phyloP scores from a whole-genome alignment of 768 basidiomycete species.

The Macrolepiota fuliginosa region DNA sequence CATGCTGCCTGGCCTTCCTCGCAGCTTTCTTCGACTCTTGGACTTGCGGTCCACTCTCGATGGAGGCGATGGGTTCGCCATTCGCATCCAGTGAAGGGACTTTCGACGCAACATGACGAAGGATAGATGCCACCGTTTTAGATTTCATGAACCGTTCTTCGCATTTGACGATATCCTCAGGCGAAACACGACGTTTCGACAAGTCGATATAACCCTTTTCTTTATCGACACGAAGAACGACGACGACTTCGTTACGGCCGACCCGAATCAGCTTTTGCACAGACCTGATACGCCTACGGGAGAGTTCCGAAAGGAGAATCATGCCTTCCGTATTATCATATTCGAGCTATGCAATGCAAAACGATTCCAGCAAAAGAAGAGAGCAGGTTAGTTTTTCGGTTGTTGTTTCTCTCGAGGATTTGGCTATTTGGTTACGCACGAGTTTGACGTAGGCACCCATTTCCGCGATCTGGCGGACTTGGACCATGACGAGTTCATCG shows the following conservation, averaged over 20 bases:
- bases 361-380: too few relatives aligned
- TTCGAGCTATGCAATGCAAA: slow-evolving; percentile 75
- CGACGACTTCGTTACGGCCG: slow-evolving; percentile 97
- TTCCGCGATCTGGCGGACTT: slow-evolving; percentile 98
- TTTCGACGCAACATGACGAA: slow-evolving; percentile 87
- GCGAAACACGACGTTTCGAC: slow-evolving; percentile 95
- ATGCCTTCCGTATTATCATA: slow-evolving; percentile 99
- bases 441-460: slow-evolving; percentile 99
- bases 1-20: slow-evolving; percentile 39
- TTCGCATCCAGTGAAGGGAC: slow-evolving; percentile 47
- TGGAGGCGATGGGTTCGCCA: slow-evolving; percentile 24
- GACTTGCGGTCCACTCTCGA: slow-evolving; percentile 37
- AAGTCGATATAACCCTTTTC: slow-evolving; percentile 99
- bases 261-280: slow-evolving; percentile 98
- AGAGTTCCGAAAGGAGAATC: slow-evolving; percentile 98
- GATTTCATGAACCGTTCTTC: slow-evolving; percentile 99
- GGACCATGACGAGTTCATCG: slow-evolving; percentile 99
- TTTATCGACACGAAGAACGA: slow-evolving; percentile 96
- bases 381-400: neutral
- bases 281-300: slow-evolving; percentile 90
- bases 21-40: slow-evolving; percentile 46
- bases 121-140: slow-evolving; percentile 91
- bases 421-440: slow-evolving; percentile 54
- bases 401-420: neutral
- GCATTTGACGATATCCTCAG: slow-evolving; percentile 98